These are phyloP conservation scores for Nemania diffusa DNA, from an alignment of 2,329 filamentous ascomycete species.

Conservation along the genomic window DNA sequence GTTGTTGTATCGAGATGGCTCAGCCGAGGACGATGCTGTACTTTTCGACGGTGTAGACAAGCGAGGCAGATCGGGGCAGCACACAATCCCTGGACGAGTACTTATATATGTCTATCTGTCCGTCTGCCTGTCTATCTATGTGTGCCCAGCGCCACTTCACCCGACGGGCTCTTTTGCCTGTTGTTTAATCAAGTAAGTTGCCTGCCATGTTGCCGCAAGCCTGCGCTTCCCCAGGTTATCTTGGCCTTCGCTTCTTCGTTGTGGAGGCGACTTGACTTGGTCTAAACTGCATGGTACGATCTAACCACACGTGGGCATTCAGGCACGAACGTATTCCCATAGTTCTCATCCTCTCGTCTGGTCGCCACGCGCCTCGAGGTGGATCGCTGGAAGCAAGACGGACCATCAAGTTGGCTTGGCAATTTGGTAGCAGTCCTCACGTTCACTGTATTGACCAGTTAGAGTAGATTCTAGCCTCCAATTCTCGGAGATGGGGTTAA, in stretches of 20 bases:
- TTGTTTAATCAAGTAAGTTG: not conserved
- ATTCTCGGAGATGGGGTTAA: slow-evolving; percentile 30
- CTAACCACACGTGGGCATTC: slow-evolving; percentile 26
- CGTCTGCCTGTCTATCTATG: too few species aligned
- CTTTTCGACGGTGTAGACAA: slow-evolving; percentile 7
- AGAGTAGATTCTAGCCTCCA: slow-evolving; percentile 8
- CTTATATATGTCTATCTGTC: slow-evolving; percentile 31
- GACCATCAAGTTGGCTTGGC: slow-evolving; percentile 29
- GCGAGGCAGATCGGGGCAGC: slow-evolving; percentile 20
- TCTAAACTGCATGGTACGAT: slow-evolving; percentile 22
- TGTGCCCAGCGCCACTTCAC: slow-evolving; percentile 23
- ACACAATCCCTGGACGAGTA: slow-evolving; percentile 13
- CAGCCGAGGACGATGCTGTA: slow-evolving; percentile 8
- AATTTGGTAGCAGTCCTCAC: slow-evolving; percentile 18
- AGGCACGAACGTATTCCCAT: slow-evolving; percentile 31
- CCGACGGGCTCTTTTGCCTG: slow-evolving; percentile 32
- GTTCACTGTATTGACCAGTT: slow-evolving; percentile 8
- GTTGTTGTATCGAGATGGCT: not conserved
- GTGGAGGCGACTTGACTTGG: slow-evolving; percentile 10
- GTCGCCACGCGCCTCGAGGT: slow-evolving; percentile 14
- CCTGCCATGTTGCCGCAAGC: slow-evolving; percentile 8
- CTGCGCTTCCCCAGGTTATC: slow-evolving; percentile 22
- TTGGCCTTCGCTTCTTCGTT: not conserved
- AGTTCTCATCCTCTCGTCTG: slow-evolving; percentile 18
- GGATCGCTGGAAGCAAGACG: slow-evolving; percentile 15